Conservation (phyloP, 441 rosid genomes). For the Hypseocharis bilobata region DNA sequence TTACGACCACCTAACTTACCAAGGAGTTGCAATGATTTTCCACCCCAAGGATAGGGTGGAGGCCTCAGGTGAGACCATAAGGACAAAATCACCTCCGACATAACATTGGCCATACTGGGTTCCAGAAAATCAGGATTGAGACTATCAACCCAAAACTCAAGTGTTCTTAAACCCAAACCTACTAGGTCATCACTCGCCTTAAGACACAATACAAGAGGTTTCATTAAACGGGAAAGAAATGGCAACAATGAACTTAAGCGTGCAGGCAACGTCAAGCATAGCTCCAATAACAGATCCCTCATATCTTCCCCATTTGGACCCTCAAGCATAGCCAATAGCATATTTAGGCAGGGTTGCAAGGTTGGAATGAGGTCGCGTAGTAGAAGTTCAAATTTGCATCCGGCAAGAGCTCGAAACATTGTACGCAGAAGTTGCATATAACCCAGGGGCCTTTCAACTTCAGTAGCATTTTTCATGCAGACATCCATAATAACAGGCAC, state of each 20-base stretch:
- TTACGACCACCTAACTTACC: slow-evolving; percentile 99
- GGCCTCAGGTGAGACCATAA: slow-evolving; percentile 95
- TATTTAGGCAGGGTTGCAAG: slow-evolving; percentile 84
- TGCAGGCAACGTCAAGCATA: slow-evolving; percentile 88
- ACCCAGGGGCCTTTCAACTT: slow-evolving; percentile 86
- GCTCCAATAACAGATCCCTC: slow-evolving; percentile 83
- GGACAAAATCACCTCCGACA: slow-evolving; percentile 92
- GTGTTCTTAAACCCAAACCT: slow-evolving; percentile 78
- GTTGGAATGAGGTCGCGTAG: slow-evolving; percentile 74
- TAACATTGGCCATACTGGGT: slow-evolving; percentile 94
- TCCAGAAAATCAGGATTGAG: slow-evolving; percentile 95
- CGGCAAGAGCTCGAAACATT: slow-evolving; percentile 88
- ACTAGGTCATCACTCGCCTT: slow-evolving; percentile 88
- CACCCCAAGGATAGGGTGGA: slow-evolving; percentile 88
- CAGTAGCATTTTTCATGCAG: slow-evolving; percentile 87
- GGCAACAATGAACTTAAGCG: slow-evolving; percentile 95
- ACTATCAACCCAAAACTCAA: slow-evolving; percentile 99
- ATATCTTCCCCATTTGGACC: slow-evolving; percentile 90
- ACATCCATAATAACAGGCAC: slow-evolving; percentile 87
- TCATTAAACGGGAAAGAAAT: slow-evolving; percentile 83
- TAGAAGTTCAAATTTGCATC: slow-evolving; percentile 84
- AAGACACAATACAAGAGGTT: slow-evolving; percentile 83
- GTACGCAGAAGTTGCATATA: slow-evolving; percentile 86
- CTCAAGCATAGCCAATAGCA: slow-evolving; percentile 89
- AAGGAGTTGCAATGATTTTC: slow-evolving; percentile 78